Conservation (phyloP, 441 rosid species). For the Rhodomyrtus psidioides region DNA sequence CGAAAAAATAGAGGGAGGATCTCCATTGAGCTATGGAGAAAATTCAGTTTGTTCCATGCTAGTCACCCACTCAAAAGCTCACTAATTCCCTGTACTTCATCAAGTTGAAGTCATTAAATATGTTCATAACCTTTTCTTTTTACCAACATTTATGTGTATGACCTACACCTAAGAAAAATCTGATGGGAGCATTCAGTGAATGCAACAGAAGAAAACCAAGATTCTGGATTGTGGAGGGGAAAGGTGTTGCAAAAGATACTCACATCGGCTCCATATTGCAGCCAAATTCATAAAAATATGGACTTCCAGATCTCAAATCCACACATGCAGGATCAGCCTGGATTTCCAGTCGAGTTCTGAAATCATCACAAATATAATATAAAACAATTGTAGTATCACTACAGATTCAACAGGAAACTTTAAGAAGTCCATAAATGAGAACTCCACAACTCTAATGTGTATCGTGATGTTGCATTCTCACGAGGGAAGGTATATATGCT, state of each 20-base stretch:
- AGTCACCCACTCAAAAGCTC: background rate
- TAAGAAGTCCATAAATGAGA: background rate
- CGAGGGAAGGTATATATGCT: background rate
- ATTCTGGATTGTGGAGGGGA: background rate
- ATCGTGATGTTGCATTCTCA: background rate
- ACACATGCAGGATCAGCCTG: constrained; percentile 90
- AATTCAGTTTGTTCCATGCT: background rate
- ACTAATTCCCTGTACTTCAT: background rate
- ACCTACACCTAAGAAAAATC: background rate
- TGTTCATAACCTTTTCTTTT: background rate
- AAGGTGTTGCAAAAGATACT: constrained; percentile 18
- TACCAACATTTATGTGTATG: background rate
- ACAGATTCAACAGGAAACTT: background rate
- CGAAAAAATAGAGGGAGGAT: background rate
- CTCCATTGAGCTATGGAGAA: background rate
- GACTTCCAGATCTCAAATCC: constrained; percentile 70
- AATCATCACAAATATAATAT: background rate
- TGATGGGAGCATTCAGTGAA: background rate
- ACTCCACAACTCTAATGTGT: background rate
- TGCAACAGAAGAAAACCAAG: background rate
- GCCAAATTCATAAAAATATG: constrained; percentile 74
- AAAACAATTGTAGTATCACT: background rate
- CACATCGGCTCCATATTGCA: constrained; percentile 79
- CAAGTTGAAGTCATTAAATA: background rate
- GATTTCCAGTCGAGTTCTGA: constrained; percentile 76